phyloP scores from a whole-genome alignment of 345 rosid genomes.

The Syzygium oleosum region DNA sequence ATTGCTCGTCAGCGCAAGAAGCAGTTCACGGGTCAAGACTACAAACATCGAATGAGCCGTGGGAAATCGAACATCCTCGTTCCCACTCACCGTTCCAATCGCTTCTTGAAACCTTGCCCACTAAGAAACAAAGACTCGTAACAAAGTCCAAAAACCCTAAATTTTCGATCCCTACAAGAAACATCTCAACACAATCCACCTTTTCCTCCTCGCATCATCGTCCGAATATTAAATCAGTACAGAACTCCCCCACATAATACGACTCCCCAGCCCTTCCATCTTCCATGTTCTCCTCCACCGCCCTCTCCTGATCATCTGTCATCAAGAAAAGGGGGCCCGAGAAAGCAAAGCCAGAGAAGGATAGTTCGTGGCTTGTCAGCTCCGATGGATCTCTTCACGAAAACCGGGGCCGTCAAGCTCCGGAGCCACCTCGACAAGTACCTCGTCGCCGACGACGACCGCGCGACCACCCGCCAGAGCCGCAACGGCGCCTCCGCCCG shows the following conservation, averaged over 20 bases:
- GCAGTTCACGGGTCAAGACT: not conserved
- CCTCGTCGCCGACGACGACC: slow-evolving; percentile 66
- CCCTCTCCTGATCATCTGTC: not conserved
- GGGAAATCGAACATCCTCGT: not conserved
- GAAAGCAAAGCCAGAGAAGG: not conserved
- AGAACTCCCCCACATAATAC: not conserved
- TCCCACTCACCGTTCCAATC: not conserved
- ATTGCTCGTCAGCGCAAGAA: not conserved
- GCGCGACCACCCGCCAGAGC: slow-evolving; percentile 60
- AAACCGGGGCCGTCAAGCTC: slow-evolving; percentile 57
- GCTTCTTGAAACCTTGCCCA: not conserved
- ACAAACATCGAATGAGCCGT: not conserved
- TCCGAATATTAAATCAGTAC: not conserved
- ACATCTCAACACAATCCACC: slow-evolving; percentile 10
- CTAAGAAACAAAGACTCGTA: not conserved
- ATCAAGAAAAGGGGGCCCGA: not conserved
- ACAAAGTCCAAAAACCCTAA: not conserved
- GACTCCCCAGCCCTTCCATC: not conserved
- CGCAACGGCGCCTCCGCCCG: slow-evolving; percentile 38
- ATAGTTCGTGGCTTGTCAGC: not conserved
- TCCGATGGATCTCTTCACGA: slow-evolving; percentile 62
- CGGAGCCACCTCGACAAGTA: slow-evolving; percentile 85
- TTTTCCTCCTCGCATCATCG: not conserved
- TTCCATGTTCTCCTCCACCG: not conserved
- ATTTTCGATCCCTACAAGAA: slow-evolving; percentile 3